Evolutionary conservation across 1,284 basidiomycete species (phyloP).

Genomic region (Cerrena zonata): DNA sequence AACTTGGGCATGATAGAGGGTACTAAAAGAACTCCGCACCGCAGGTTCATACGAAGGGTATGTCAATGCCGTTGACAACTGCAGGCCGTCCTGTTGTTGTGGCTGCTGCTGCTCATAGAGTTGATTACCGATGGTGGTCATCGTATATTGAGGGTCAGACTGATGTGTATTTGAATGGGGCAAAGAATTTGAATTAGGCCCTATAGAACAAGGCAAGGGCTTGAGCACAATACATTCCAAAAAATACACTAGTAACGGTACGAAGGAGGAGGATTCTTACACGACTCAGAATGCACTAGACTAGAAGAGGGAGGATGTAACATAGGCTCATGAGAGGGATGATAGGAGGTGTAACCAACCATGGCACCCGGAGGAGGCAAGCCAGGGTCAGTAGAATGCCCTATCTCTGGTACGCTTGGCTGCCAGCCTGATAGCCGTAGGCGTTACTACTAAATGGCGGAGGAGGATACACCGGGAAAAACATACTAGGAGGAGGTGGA

Average conservation of each 20-base stretch:
- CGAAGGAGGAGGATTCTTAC: constrained; percentile 55
- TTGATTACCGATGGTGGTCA: constrained; percentile 13
- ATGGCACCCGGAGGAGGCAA: constrained; percentile 28
- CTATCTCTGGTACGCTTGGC: constrained; percentile 30
- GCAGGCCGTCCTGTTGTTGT: constrained; percentile 6
- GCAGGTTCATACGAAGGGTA: too few relatives aligned
- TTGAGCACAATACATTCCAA: constrained; percentile 64
- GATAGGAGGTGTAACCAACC: constrained; percentile 28
- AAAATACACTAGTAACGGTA: constrained; percentile 67
- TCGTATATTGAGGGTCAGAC: constrained; percentile 15
- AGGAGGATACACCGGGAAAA: constrained; percentile 17
- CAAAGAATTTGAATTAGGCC: constrained; percentile 31
- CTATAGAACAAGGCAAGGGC: constrained; percentile 52
- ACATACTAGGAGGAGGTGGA: constrained; percentile 26
- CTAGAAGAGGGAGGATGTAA: constrained; percentile 28
- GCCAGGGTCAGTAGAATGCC: constrained; percentile 31
- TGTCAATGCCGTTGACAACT: too few relatives aligned
- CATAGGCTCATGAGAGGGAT: constrained; percentile 29
- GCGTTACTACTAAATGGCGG: constrained; percentile 23
- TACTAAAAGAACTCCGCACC: constrained; percentile 17
- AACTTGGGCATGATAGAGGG: constrained; percentile 21
- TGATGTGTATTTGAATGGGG: constrained; percentile 5
- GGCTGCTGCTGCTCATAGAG: constrained; percentile 1
- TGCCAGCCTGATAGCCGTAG: constrained; percentile 26
- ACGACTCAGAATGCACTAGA: constrained; percentile 34